A percentile compares a stretch with the other conserved stretches of the same genome.
These are phyloP conservation scores for Metschnikowia anglica DNA, from an alignment of 805 yeast species.

Conservation along the genomic window DNA sequence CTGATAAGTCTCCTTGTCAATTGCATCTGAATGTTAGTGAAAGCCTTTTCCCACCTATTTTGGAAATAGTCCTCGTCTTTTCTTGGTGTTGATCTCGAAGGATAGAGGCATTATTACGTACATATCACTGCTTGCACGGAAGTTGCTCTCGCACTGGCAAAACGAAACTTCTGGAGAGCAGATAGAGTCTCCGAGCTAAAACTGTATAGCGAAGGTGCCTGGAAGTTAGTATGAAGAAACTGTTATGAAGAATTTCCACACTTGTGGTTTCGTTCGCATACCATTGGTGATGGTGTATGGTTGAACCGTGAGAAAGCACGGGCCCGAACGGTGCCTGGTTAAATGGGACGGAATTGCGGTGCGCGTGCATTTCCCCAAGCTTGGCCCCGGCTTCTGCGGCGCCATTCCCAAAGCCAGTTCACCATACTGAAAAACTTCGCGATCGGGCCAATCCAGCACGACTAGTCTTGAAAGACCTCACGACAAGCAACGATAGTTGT, in stretches of 20 bases:
- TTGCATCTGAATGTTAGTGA: slow-evolving; percentile 38
- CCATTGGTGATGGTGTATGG: neutral
- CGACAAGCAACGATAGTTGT: too few relatives aligned
- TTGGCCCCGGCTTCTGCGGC: too few relatives aligned
- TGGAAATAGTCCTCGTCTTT: neutral
- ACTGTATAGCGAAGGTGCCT: slow-evolving; percentile 51
- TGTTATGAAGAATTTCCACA: neutral
- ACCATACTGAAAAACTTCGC: neutral
- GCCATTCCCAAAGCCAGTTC: neutral
- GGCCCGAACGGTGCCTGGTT: neutral
- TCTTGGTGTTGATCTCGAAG: neutral
- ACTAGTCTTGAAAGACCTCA: too few relatives aligned
- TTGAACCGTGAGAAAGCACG: too few relatives aligned
- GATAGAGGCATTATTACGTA: slow-evolving; percentile 28
- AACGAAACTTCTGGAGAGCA: slow-evolving; percentile 67
- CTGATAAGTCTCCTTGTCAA: slow-evolving; percentile 55
- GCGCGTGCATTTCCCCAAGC: neutral
- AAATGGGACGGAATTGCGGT: neutral
- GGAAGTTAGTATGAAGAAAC: slow-evolving; percentile 5
- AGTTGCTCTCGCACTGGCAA: slow-evolving; percentile 64
- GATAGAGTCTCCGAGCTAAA: slow-evolving; percentile 61
- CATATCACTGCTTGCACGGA: slow-evolving; percentile 62
- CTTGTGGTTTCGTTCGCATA: neutral
- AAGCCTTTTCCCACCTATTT: neutral
- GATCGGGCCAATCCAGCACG: neutral